Base-by-base conservation (phyloP, 1,284 basidiomycete species). In the Naganishia sp. region DNA sequence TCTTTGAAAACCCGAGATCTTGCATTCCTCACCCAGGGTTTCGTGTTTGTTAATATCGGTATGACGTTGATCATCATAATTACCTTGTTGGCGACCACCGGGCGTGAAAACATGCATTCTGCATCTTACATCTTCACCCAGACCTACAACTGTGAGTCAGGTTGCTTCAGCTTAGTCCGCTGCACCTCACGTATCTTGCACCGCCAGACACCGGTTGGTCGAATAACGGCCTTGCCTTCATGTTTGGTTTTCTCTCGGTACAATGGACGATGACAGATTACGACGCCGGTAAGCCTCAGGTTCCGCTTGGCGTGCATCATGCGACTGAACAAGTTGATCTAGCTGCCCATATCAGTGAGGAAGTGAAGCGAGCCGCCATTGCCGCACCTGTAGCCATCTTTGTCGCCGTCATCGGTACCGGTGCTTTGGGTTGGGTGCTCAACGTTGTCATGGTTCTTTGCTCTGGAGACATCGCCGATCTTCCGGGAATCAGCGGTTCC, bases 41-140 rank as follows among this genome's bases (percentile, higher is more conserved):
- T 94, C 74, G 89, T 96, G 16, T 94, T 95, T 75, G 82, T 94
- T 74, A 94, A 94, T 76, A 80, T 94, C 61, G 91, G 90, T 49
- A 83, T 85, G n/a, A 73, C 77, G n/a, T 66, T 81, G 52, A 73
- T 80, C 44, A 92, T 94, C 74, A 89, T 93, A 73, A 90, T 95
- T 74, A 86, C 88, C 5, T 84, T 95, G 13, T 84, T 95, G 21
- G 89, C 90, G 25, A 90, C 85, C 72, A 90, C 90, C 0, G 84
- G 87, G 1, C 84, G 87, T 50, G 80, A 83, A 1, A 87, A 94
- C 70, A 94, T 95, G 89, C 91, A 94, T 74, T 70, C 81, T 10
- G 85, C 87, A 1, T 81, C 77, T 13, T 94, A 93, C 77, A 88
- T 93, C 25, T 96, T 96, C 69, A 76, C 74, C 42, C 70, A 75